Evolutionary conservation across 176 grass and related monocot genomes (phyloP).

Genomic region (Bolboschoenus planiculmis): DNA sequence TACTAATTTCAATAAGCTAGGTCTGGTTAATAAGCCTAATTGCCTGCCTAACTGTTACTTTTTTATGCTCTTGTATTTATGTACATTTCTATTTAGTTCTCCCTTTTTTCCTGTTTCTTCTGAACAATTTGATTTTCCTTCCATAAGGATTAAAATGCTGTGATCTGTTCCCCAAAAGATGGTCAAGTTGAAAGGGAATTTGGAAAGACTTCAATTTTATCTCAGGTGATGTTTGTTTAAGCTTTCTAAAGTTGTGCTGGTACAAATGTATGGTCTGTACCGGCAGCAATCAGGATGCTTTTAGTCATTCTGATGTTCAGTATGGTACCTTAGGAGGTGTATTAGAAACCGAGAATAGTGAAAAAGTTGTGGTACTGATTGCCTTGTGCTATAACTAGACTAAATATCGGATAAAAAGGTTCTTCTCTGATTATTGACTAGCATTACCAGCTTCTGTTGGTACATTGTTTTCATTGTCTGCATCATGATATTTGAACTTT

Average conservation of each 20-base stretch:
- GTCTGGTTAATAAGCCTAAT: too few species aligned
- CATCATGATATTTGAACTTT: not conserved
- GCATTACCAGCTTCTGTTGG: not conserved
- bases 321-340: not conserved
- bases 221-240: not conserved
- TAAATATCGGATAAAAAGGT: not conserved
- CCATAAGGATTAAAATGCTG: not conserved
- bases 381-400: not conserved
- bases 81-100: not conserved
- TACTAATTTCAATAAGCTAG: too few species aligned
- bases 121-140: not conserved
- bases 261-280: not conserved
- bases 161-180: not conserved
- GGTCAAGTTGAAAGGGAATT: not conserved
- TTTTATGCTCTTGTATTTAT: not conserved
- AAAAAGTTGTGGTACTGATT: not conserved
- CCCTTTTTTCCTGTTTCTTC: not conserved
- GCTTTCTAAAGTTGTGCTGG: not conserved
- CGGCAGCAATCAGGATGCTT: not conserved
- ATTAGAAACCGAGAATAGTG: not conserved
- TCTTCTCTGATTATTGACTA: not conserved
- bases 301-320: not conserved
- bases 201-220: not conserved
- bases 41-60: not conserved
- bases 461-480: too few species aligned